phyloP scores from a whole-genome alignment of 2,329 filamentous ascomycete genomes.

The Myriosclerotinia scirpicola region DNA sequence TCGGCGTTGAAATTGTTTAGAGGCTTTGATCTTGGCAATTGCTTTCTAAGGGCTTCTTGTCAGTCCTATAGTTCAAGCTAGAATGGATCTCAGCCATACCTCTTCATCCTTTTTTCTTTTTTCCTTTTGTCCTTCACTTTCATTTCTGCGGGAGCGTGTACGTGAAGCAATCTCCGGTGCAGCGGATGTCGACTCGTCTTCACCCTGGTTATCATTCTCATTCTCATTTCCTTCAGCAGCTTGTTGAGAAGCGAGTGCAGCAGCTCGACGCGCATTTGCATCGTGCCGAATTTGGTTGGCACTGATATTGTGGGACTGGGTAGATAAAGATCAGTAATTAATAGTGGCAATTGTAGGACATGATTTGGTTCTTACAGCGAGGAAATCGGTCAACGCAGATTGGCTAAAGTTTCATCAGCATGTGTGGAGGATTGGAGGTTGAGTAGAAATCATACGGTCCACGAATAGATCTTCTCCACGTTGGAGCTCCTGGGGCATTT shows the following conservation, averaged over 20 bases:
- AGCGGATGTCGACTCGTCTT: slow-evolving; percentile 33
- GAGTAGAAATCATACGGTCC: slow-evolving; percentile 35
- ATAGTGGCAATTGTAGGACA: background rate
- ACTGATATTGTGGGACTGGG: slow-evolving; percentile 71
- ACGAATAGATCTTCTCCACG: slow-evolving; percentile 31
- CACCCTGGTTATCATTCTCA: slow-evolving; percentile 42
- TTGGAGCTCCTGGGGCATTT: background rate
- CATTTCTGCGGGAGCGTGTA: slow-evolving; percentile 28
- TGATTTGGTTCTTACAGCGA: slow-evolving; percentile 52
- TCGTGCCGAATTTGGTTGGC: slow-evolving; percentile 54
- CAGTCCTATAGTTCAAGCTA: slow-evolving; percentile 7
- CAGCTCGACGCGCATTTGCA: slow-evolving; percentile 48
- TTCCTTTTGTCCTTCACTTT: slow-evolving; percentile 38
- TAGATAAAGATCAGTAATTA: slow-evolving; percentile 26
- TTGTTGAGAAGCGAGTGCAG: slow-evolving; percentile 42
- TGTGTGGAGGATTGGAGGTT: background rate
- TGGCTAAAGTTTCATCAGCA: slow-evolving; percentile 45
- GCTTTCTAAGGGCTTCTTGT: slow-evolving; percentile 44
- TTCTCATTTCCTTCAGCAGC: slow-evolving; percentile 45
- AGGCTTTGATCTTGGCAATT: slow-evolving; percentile 61
- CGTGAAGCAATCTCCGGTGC: slow-evolving; percentile 36
- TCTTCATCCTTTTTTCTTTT: slow-evolving; percentile 46
- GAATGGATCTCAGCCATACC: slow-evolving; percentile 32
- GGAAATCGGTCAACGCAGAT: slow-evolving; percentile 67
- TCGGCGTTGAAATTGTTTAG: slow-evolving; percentile 57